Evolutionary conservation across 306 rosid genomes (phyloP).

Genomic region (Casuarina glauca): DNA sequence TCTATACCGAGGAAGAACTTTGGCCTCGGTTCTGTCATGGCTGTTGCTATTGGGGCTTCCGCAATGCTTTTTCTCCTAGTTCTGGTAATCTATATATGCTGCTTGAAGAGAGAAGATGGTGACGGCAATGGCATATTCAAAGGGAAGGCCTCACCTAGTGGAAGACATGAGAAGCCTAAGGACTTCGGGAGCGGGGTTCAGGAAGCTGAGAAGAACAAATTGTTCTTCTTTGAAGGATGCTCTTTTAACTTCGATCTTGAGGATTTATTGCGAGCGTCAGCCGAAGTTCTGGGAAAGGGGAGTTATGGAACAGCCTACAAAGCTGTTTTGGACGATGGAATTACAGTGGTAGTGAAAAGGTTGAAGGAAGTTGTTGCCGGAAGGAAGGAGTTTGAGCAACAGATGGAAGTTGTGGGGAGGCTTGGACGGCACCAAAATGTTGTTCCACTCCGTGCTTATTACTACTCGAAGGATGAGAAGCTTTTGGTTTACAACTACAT

Average conservation of each 20-base stretch:
- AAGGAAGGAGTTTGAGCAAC: slow-evolving; percentile 80
- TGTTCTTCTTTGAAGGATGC: slow-evolving; percentile 74
- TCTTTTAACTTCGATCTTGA: slow-evolving; percentile 66
- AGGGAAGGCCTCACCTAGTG: slow-evolving; percentile 56
- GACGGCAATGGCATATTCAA: slow-evolving; percentile 44
- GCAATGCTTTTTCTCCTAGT: slow-evolving; percentile 44
- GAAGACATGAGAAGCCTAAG: slow-evolving; percentile 59
- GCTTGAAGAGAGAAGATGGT: slow-evolving; percentile 39
- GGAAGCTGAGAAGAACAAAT: slow-evolving; percentile 75
- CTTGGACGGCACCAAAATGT: slow-evolving; percentile 68
- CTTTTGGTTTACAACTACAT: slow-evolving; percentile 77
- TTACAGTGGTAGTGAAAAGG: slow-evolving; percentile 76
- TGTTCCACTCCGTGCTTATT: slow-evolving; percentile 68
- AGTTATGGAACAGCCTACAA: slow-evolving; percentile 80
- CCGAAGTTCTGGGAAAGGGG: slow-evolving; percentile 91
- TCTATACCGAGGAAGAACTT: slow-evolving; percentile 38
- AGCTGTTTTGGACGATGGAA: slow-evolving; percentile 86
- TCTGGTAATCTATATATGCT: slow-evolving; percentile 42
- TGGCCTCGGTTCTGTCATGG: slow-evolving; percentile 49
- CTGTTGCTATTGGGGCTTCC: slow-evolving; percentile 51
- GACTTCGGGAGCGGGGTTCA: slow-evolving; percentile 87
- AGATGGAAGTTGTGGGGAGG: slow-evolving; percentile 69
- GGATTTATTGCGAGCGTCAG: slow-evolving; percentile 80
- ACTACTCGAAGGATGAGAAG: slow-evolving; percentile 85
- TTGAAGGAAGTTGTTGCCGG: slow-evolving; percentile 66